phyloP scores from a whole-genome alignment of 306 rosid species.

The Malus fusca region DNA sequence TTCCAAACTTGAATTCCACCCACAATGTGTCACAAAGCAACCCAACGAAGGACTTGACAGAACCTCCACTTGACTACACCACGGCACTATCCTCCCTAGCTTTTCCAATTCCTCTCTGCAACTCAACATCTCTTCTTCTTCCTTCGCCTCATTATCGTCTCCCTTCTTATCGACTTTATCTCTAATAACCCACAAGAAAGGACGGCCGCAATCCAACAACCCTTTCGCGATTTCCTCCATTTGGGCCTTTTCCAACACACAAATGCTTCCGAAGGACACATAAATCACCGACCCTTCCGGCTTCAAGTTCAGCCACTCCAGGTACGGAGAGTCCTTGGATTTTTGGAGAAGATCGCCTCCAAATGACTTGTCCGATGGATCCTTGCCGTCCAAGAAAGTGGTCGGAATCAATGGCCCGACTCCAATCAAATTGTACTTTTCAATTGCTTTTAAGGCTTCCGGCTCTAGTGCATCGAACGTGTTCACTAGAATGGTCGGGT shows the following conservation, averaged over 20 bases:
- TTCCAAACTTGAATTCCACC: constrained; percentile 32
- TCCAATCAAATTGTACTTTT: constrained; percentile 9
- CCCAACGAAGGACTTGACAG: constrained; percentile 15
- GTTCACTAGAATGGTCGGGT: constrained; percentile 21
- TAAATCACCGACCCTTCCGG: constrained; percentile 12
- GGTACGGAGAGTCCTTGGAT: not conserved
- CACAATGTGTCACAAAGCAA: constrained; percentile 32
- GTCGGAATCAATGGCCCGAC: constrained; percentile 25
- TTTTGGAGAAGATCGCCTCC: constrained; percentile 2
- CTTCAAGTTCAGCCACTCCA: constrained; percentile 22
- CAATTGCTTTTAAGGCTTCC: constrained; percentile 15
- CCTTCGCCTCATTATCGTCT: not conserved
- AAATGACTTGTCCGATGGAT: not conserved
- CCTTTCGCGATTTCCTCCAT: constrained; percentile 22
- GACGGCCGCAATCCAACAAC: constrained; percentile 9
- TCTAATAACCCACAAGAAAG: constrained; percentile 27
- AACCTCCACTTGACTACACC: constrained; percentile 32
- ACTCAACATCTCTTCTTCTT: not conserved
- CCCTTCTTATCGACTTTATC: not conserved
- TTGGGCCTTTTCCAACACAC: constrained; percentile 4
- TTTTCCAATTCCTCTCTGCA: constrained; percentile 5
- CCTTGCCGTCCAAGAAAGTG: constrained; percentile 4
- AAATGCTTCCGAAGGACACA: constrained; percentile 26
- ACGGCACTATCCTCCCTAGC: constrained; percentile 24
- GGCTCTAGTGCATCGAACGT: constrained; percentile 23